Base-by-base conservation (phyloP, 2,329 filamentous ascomycete genomes). In the Xylariaceae sp. region DNA sequence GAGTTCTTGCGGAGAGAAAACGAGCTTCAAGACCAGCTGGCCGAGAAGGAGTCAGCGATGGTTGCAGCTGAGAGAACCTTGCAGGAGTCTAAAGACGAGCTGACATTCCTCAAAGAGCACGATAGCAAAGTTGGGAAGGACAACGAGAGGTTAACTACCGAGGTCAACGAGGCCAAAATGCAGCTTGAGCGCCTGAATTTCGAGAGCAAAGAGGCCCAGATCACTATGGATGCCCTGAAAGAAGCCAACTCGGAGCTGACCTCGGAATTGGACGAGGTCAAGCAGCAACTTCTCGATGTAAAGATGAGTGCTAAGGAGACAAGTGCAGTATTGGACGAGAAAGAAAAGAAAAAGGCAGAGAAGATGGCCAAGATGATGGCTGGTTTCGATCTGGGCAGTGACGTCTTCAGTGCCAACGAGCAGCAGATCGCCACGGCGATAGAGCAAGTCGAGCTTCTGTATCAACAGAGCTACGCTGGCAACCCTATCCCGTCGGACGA, bases 351-450 rank as follows among this genome's bases (percentile, higher is more conserved):
- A 76, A 99, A 99, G 80, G 90, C 92, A 1, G 94, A 99, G 75
- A 94, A 95, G 74, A 99, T 99, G 94, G 94, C 94, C 41, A 89
- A 97, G 80, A 99, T 99, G 94, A 97, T 99, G 93, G 94, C 94
- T 53, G 91, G 93, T 3, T 97, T 99, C 64, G 93, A 99, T 66
- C 82, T 99, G 33, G 93, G 91, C 42, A 87, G 88, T 45, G 92
- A 97, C 52, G 86, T 95, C 31, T 96, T 97, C 70, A 96, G 91
- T 61, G 89, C 94, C 53, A 96, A 96, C 63, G 94, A 99, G 71
- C 83, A 87, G 58, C 86, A 84, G 46, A 89, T 99, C 53, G 84
- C 89, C 54, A 84, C 88, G 57, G 87, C 91, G 57, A 93, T 97
- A 61, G 84, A 91, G 62, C 87, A 89, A 63, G 78, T 97, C 31